Conservation (phyloP, 352 stramenopile species). For the Pythium rhizo-oryzae region DNA sequence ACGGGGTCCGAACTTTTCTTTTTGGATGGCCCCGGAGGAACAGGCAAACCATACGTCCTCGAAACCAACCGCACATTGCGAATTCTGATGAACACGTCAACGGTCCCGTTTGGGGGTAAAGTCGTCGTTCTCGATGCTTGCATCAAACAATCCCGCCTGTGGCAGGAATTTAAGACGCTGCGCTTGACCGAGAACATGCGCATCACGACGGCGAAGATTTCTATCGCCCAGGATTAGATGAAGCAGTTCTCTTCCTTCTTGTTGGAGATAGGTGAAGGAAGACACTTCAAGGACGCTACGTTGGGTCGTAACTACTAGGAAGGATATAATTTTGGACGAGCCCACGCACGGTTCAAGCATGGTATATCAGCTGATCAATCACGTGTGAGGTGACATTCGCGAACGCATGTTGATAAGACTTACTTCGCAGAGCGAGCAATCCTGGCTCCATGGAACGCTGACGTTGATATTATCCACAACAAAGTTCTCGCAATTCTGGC, state of each 20-base stretch:
- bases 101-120: slow-evolving; percentile 12
- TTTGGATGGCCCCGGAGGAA: too few species aligned
- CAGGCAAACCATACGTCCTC: too few species aligned
- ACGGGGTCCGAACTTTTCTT: too few species aligned
- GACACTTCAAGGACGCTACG: slow-evolving; percentile 2
- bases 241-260: slow-evolving; percentile 3
- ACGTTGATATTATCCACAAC: slow-evolving; percentile 16
- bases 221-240: not conserved
- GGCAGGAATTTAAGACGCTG: not conserved
- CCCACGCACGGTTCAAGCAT: not conserved
- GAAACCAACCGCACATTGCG: slow-evolving; percentile 5
- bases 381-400: not conserved
- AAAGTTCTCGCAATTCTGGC: slow-evolving; percentile 12
- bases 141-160: slow-evolving; percentile 5
- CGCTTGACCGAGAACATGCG: slow-evolving; percentile 5
- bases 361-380: not conserved
- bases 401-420: not conserved
- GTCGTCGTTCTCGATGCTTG: slow-evolving; percentile 12
- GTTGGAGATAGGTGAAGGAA: slow-evolving; percentile 7
- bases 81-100: not conserved
- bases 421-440: slow-evolving; percentile 18
- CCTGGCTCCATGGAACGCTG: slow-evolving; percentile 9
- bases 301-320: not conserved
- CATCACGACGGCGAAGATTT: not conserved
- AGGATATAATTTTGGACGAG: not conserved